These are phyloP conservation scores for Lachnellula subtilissima DNA, from an alignment of 2,329 filamentous ascomycete genomes.

Conservation along the genomic window DNA sequence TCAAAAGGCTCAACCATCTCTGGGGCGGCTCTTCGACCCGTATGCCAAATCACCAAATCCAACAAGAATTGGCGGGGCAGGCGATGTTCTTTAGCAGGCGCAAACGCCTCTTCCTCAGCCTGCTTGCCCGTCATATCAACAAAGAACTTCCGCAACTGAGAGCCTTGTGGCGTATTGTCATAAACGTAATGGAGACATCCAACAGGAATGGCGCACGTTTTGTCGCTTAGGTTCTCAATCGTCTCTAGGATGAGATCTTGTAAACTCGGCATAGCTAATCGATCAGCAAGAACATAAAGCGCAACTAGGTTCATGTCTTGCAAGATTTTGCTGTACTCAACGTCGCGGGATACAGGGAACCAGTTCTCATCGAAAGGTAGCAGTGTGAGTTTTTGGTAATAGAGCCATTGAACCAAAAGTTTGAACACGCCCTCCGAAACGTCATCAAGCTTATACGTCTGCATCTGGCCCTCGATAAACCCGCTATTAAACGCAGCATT, in stretches of 20 bases:
- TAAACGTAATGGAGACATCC: not conserved
- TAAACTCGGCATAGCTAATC: slow-evolving; percentile 3
- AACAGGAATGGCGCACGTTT: slow-evolving; percentile 1
- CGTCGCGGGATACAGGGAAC: too few species aligned
- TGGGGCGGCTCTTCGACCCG: not conserved
- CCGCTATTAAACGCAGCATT: slow-evolving; percentile 1
- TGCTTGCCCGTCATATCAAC: not conserved
- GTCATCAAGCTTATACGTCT: slow-evolving; percentile 3
- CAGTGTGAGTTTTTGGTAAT: not conserved
- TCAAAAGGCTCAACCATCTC: too few species aligned
- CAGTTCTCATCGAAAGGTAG: not conserved
- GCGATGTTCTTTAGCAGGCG: not conserved
- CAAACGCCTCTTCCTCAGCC: not conserved
- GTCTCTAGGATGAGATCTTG: slow-evolving; percentile 5
- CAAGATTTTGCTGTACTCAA: not conserved
- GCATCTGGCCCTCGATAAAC: not conserved
- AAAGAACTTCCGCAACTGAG: not conserved
- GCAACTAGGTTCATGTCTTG: not conserved
- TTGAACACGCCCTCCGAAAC: not conserved
- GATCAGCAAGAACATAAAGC: slow-evolving; percentile 12
- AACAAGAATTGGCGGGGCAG: not conserved
- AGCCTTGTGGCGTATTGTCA: not conserved
- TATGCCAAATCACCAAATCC: not conserved
- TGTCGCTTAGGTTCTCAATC: not conserved
- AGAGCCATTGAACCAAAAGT: slow-evolving; percentile 5